Conservation (phyloP, 768 basidiomycete genomes). For the Lactarius vividus region DNA sequence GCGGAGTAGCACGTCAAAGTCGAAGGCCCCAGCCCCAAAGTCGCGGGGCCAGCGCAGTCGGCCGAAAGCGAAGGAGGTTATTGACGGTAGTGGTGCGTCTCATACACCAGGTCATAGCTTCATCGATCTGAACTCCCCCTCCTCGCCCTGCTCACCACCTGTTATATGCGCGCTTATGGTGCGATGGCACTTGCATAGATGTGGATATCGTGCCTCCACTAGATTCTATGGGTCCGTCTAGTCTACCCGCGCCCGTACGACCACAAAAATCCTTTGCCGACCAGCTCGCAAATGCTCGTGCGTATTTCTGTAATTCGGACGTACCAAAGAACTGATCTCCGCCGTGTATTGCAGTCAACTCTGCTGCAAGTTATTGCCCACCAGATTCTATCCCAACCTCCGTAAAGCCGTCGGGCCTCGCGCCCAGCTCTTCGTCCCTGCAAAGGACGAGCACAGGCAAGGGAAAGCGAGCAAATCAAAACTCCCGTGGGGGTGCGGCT, state of each 20-base stretch:
- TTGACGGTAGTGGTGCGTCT: constrained; percentile 2
- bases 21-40: not conserved
- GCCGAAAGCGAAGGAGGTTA: not conserved
- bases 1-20: not conserved
- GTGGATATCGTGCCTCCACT: not conserved
- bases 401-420: not conserved
- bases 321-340: not conserved
- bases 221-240: not conserved
- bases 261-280: not conserved
- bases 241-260: not conserved
- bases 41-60: not conserved
- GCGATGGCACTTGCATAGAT: not conserved
- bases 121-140: not conserved
- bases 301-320: not conserved
- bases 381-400: not conserved
- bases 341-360: not conserved
- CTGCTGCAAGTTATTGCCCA: not conserved
- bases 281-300: constrained; percentile 16
- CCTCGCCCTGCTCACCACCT: not conserved
- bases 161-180: not conserved
- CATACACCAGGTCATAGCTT: not conserved
- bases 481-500: not conserved
- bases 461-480: not conserved
- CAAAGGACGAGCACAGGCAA: not conserved
- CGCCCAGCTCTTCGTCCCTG: not conserved